Base-by-base conservation (phyloP, 352 stramenopile genomes). In the Pythium monospermum region DNA sequence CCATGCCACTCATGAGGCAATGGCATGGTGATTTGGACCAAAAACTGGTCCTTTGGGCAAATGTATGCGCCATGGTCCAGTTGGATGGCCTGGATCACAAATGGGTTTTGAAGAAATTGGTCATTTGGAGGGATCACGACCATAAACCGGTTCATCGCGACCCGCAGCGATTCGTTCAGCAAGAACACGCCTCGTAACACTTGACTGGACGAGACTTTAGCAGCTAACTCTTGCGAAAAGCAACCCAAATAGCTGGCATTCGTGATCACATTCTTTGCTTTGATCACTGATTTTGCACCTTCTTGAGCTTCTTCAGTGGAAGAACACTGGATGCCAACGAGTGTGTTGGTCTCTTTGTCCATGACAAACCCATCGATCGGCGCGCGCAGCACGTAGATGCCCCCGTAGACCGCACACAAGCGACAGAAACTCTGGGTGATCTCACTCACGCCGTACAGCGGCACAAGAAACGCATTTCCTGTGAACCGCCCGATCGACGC, bases 351-450 rank as follows among this genome's bases (percentile, higher is more conserved):
- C 12, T 57, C 50, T 4, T 45, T 49, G 41, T 90, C 56, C 3
- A 84, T 33, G 7, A 87, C 60, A n/a, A 91, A 82, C 0, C 55
- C 57, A 28, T 83, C 55, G 38, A 90, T 59, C 8, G 79, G 75
- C 23, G 75, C 74, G 25, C 80, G 69, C 12, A 96, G 68, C 11
- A 96, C 73, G 56, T 95, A 96, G 27, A 94, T 73, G 12, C 76
- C 85, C 3, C 85, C 83, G 55, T 96, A 87, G n/a, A 95, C 85
- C 1, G 85, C 85, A 40, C 76, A 76, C 21, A 95, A 55, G 0
- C 85, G 77, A 66, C 87, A 94, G 59, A 96, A 96, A 37, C 76
- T 88, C 68, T 96, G 87, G 1, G 83, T 70, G 25, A 96, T 63
- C 66, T 96, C 87, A 22, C 83, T 85, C 16, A 92, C 72, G 15